Evolutionary conservation across 768 basidiomycete species (phyloP).

Genomic region (Pulveroboletus frians): DNA sequence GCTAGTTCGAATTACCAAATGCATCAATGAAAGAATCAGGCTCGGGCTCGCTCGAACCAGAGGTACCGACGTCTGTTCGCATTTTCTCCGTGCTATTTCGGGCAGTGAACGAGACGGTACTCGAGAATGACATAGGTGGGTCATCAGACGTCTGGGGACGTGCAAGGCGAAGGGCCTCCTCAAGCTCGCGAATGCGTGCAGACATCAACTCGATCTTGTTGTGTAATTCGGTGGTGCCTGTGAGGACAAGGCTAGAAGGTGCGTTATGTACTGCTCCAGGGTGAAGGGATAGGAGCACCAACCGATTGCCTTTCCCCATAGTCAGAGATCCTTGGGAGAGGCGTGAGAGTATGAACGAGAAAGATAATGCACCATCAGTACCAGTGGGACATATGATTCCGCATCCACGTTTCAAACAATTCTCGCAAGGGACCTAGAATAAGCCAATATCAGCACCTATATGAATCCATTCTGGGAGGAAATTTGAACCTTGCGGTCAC

Average conservation of each 20-base stretch:
- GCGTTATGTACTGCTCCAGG: not conserved
- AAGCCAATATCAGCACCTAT: conserved; percentile 12
- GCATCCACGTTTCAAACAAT: conserved; percentile 71
- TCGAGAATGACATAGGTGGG: conserved; percentile 42
- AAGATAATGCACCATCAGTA: conserved; percentile 21
- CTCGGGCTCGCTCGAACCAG: conserved; percentile 23
- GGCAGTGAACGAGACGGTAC: conserved; percentile 22
- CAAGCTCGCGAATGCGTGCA: conserved; percentile 55
- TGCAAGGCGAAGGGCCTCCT: conserved; percentile 48
- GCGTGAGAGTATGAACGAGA: not conserved
- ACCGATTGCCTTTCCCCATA: conserved; percentile 59
- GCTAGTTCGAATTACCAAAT: conserved; percentile 35
- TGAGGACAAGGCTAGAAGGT: conserved; percentile 45
- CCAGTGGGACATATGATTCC: conserved; percentile 75
- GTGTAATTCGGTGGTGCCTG: conserved; percentile 69
- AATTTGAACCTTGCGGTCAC: conserved; percentile 50
- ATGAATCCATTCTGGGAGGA: not conserved
- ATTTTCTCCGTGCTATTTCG: conserved; percentile 22
- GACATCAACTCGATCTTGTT: conserved; percentile 53
- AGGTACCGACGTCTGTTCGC: conserved; percentile 8
- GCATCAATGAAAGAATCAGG: conserved; percentile 46
- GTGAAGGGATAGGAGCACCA: conserved; percentile 2
- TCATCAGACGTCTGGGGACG: conserved; percentile 46
- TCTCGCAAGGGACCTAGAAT: conserved; percentile 68
- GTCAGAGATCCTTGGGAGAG: conserved; percentile 42